Evolutionary conservation across 768 basidiomycete genomes (phyloP).

Genomic region (Rhodotorula paludigena): DNA sequence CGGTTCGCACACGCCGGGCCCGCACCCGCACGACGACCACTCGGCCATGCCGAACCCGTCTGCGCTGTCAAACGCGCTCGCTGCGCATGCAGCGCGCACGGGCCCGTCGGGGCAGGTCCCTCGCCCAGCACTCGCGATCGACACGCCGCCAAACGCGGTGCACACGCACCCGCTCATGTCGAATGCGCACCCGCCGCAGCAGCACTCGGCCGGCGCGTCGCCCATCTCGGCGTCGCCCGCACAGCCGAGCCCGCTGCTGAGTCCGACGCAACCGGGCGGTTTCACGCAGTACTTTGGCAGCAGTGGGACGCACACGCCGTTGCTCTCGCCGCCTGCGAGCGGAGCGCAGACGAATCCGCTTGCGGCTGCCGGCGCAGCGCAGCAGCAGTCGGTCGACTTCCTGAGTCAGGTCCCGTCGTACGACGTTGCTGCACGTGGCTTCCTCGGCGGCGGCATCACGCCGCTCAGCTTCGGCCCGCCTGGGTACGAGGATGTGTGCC

Average conservation of each 20-base stretch:
- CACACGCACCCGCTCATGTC: constrained; percentile 31
- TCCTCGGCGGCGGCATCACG: constrained; percentile 80
- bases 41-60: constrained; percentile 29
- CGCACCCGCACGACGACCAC: constrained; percentile 3
- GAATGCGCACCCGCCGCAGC: constrained; percentile 10
- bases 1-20: constrained; percentile 3
- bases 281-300: too few species aligned
- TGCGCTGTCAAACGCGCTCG: constrained; percentile 43
- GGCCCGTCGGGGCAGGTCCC: constrained; percentile 5
- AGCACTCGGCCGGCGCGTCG: constrained; percentile 9
- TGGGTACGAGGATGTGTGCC: constrained; percentile 66
- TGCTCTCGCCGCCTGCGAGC: neutral
- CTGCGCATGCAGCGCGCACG: constrained; percentile 35
- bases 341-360: neutral
- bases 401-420: constrained; percentile 78
- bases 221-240: constrained; percentile 31
- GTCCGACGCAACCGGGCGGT: too few species aligned
- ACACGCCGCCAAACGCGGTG: neutral
- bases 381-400: constrained; percentile 46
- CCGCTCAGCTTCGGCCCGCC: constrained; percentile 77
- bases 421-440: constrained; percentile 72
- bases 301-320: neutral
- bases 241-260: neutral
- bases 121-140: constrained; percentile 1
- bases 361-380: constrained; percentile 5